These are phyloP conservation scores for Gymnopus androsaceus DNA, from an alignment of 1,284 basidiomycete species.

Conservation along the genomic window DNA sequence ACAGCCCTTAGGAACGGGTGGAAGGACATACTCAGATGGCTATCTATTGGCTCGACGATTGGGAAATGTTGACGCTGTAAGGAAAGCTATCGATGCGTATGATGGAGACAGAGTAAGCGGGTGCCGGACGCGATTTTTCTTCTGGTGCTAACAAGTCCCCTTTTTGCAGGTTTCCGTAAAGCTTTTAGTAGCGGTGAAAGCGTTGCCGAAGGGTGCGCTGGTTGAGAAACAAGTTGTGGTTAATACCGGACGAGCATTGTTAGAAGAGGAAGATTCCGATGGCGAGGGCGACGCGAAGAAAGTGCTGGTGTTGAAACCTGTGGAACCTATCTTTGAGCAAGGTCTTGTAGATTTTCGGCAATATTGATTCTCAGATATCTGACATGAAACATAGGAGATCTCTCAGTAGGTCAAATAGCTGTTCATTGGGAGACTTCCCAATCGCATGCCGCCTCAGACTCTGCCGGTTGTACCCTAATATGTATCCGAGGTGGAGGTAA, in stretches of 20 bases:
- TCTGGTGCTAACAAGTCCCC: background rate
- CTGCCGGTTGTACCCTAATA: constrained; percentile 7
- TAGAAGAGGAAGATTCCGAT: constrained; percentile 24
- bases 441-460: background rate
- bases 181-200: constrained; percentile 68
- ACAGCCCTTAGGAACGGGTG: constrained; percentile 62
- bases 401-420: constrained; percentile 21
- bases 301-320: constrained; percentile 31
- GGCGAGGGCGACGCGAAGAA: constrained; percentile 48
- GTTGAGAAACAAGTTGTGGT: constrained; percentile 72
- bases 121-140: background rate
- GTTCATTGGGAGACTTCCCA: constrained; percentile 45
- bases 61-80: constrained; percentile 44
- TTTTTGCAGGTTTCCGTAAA: constrained; percentile 42
- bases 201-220: constrained; percentile 76
- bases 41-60: constrained; percentile 65
- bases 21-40: constrained; percentile 59
- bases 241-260: constrained; percentile 59
- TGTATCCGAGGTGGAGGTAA: constrained; percentile 10
- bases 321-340: constrained; percentile 38
- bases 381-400: constrained; percentile 22
- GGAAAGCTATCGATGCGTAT: constrained; percentile 41
- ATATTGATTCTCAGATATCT: background rate
- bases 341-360: constrained; percentile 32
- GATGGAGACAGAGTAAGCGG: constrained; percentile 22